Conservation (phyloP, 306 rosid genomes). For the Prunus mira region DNA sequence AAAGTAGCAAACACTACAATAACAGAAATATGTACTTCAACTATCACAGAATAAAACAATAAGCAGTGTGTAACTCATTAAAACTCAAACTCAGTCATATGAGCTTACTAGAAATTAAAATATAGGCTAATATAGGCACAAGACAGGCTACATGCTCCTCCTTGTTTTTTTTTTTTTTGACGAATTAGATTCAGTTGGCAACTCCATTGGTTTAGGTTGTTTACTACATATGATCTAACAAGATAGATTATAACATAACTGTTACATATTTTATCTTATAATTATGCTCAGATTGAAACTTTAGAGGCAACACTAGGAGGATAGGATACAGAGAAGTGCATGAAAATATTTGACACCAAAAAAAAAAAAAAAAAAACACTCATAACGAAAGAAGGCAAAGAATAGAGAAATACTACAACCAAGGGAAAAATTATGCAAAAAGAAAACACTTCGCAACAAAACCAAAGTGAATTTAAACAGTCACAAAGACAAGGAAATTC, state of each 20-base stretch:
- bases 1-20: not conserved
- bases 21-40: no score
- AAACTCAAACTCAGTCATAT: not conserved
- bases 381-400: not conserved
- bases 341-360: not conserved
- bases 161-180: no score
- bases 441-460: not conserved
- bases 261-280: not conserved
- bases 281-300: not conserved
- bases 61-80: not conserved
- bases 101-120: not conserved
- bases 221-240: not conserved
- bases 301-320: not conserved
- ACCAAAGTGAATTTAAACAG: not conserved
- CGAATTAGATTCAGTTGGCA: not conserved
- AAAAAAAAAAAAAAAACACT: not conserved
- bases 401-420: no score
- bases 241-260: not conserved
- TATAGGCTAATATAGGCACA: not conserved
- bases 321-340: no score
- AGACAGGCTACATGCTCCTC: not conserved
- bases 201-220: not conserved
- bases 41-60: not conserved
- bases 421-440: not conserved
- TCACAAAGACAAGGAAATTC: not conserved